Percentiles rank a stretch among this genome's conserved stretches.
Evolutionary conservation across 2,329 filamentous ascomycete species (phyloP).

Genomic region (Volutella citrinella): DNA sequence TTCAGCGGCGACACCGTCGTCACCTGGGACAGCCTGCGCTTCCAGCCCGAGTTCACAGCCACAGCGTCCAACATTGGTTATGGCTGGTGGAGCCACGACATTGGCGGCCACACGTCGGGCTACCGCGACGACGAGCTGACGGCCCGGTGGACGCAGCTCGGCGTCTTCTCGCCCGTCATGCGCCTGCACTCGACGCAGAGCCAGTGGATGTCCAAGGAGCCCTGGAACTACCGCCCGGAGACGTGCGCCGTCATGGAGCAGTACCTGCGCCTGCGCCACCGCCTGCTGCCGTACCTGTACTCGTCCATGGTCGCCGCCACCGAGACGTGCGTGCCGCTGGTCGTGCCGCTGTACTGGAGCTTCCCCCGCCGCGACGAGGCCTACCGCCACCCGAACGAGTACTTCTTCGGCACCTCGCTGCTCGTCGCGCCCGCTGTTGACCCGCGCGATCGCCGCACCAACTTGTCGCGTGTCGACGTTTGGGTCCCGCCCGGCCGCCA

Average conservation of each 20-base stretch:
- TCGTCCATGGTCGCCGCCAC: slow-evolving; percentile 50
- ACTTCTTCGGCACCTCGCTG: slow-evolving; percentile 55
- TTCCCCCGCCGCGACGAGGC: slow-evolving; percentile 50
- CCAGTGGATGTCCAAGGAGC: slow-evolving; percentile 59
- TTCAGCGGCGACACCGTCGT: slow-evolving; percentile 62
- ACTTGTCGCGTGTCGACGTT: slow-evolving; percentile 44
- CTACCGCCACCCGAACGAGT: slow-evolving; percentile 56
- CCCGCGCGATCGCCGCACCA: slow-evolving; percentile 44
- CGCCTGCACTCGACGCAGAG: slow-evolving; percentile 58
- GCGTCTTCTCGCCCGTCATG: slow-evolving; percentile 59
- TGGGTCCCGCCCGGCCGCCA: slow-evolving; percentile 57
- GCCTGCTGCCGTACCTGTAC: slow-evolving; percentile 59
- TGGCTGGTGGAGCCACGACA: slow-evolving; percentile 68
- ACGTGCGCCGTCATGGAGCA: slow-evolving; percentile 43
- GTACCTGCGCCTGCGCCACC: slow-evolving; percentile 53
- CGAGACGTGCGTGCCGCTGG: slow-evolving; percentile 45
- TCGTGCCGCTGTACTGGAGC: slow-evolving; percentile 63
- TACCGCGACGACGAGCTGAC: slow-evolving; percentile 55
- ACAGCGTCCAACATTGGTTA: slow-evolving; percentile 66
- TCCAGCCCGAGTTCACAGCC: slow-evolving; percentile 66
- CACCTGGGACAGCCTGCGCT: slow-evolving; percentile 58
- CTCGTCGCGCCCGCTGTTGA: slow-evolving; percentile 55
- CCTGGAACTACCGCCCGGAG: slow-evolving; percentile 53
- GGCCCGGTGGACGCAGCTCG: slow-evolving; percentile 60
- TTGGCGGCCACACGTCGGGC: slow-evolving; percentile 61